Evolutionary conservation across 306 rosid genomes (phyloP), one percentile per base, ranked within the genome.

Genomic region (Quercus wislizeni): DNA sequence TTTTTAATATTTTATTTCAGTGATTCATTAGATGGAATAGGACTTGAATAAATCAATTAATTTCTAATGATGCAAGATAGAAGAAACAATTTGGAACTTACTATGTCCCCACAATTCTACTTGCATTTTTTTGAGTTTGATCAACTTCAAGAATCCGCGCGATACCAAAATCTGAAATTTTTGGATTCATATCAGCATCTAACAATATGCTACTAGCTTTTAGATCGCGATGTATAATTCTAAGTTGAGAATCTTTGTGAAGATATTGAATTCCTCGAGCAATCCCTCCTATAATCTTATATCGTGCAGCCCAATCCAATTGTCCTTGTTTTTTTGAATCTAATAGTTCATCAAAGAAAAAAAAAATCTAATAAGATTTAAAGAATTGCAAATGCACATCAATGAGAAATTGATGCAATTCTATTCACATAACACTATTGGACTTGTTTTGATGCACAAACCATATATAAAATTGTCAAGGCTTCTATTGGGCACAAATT

Each of bases 211-310:
- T 35, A 35, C 41, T 35, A 35, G 41, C 41, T 35, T 35, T 35
- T 35, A 35, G 41, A 35, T 35, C 41, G 0, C 41, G 41, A 35
- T 35, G 41, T 35, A 35, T 35, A 35, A 35, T 35, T 35, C 21
- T 78, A 25, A 81, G 78, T 6, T 75, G 35, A 30, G 85, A 85
- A 59, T 85, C 85, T 12, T 85, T 59, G 18, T 81, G 88, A 30
- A 81, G 83, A 64, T 81, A 81, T 2, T 74, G 17, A 25, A 85
- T 46, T 30, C 85, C 85, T 38, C 78, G 38, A 74, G 83, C 79
- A 59, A 85, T 85, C 4, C 79, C 88, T 1, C 46, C 73, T 4
- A 85, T 75, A 19, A 85, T 78, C 18, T 78, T 85, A 79, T 72
- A 77, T 13, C 88, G 62, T 17, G 6, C 63, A 4, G 54, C 15